phyloP scores from a whole-genome alignment of 1,284 basidiomycete genomes.

The Apiotrichum sp. region DNA sequence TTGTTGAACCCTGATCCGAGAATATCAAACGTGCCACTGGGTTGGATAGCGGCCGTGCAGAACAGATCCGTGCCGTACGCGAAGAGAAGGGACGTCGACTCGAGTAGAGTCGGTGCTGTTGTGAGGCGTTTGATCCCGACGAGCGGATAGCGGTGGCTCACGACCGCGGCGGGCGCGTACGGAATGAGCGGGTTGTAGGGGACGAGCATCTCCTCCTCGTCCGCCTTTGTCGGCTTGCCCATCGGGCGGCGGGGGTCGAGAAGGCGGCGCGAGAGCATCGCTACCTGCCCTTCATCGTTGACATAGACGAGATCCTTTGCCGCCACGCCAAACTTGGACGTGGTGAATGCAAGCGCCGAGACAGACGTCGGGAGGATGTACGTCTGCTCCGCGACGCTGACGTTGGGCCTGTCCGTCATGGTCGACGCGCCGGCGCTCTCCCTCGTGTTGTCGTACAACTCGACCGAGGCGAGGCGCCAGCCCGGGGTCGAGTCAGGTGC shows the following conservation, averaged over 20 bases:
- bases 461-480: slow-evolving; percentile 67
- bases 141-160: slow-evolving; percentile 54
- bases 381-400: slow-evolving; percentile 61
- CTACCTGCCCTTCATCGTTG: slow-evolving; percentile 66
- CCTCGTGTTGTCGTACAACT: slow-evolving; percentile 77
- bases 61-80: slow-evolving; percentile 83
- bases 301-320: slow-evolving; percentile 80
- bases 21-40: slow-evolving; percentile 90
- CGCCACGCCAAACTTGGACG: slow-evolving; percentile 80
- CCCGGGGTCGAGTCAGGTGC: slow-evolving; percentile 51
- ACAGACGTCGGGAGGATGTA: slow-evolving; percentile 67
- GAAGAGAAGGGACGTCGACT: slow-evolving; percentile 84
- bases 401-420: slow-evolving; percentile 53
- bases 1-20: slow-evolving; percentile 90
- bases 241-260: slow-evolving; percentile 80
- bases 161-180: slow-evolving; percentile 63
- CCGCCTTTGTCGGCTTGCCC: slow-evolving; percentile 66
- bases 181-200: slow-evolving; percentile 76
- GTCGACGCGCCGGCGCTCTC: slow-evolving; percentile 64
- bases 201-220: slow-evolving; percentile 78
- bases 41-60: slow-evolving; percentile 65
- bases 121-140: slow-evolving; percentile 61
- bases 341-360: slow-evolving; percentile 65
- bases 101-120: slow-evolving; percentile 75
- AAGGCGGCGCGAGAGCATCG: slow-evolving; percentile 65